Evolutionary conservation across 495 filamentous ascomycete genomes (phyloP), one percentile per base, ranked within the genome.

Genomic region (Hyaloscypha bicolor): DNA sequence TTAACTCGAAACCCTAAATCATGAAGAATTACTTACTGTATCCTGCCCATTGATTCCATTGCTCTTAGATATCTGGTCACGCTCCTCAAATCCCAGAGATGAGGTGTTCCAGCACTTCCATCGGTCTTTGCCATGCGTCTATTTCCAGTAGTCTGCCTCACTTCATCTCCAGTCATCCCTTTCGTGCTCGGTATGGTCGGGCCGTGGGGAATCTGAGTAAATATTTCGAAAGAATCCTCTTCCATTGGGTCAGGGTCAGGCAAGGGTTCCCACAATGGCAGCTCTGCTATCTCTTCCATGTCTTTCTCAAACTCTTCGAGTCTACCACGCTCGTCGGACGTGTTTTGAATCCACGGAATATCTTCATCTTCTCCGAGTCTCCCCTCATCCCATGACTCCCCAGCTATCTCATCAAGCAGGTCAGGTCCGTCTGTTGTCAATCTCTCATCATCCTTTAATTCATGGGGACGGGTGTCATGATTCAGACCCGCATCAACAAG

Each of bases 301-400:
- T 71, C 69, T 29, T 25, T 32, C 39, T 65, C 65, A 31, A 71
- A 68, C 32, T 68, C 60, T 9, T 65, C 4, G 22, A 71, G 53
- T 45, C 25, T 12, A 16, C 52, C 60, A 14, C 48, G 22, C 19
- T 53, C 25, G 29, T 14, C 19, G 42, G 25, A 9, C 22, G 32
- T 65, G 16, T 48, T 48, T 11, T 48, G 8, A 51, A 65, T 33
- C 21, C 22, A 39, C 9, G 45, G 42, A 3, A 65, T n/a, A n/a
- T 39, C 19, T 0, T 53, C 62, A 25, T 33, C 33, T 12, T 45
- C 53, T 35, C 22, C n/a, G 12, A 12, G 12, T 21, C 33, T n/a
- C 45, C 57, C 16, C 19, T 64, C 65, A 45, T 61, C 57, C 69
- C 69, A 71, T 3, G 69, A 71, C 31, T 56, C 14, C 19, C 51